Evolutionary conservation across 305 asterid species (phyloP).

Genomic region (Nicotiana rustica): DNA sequence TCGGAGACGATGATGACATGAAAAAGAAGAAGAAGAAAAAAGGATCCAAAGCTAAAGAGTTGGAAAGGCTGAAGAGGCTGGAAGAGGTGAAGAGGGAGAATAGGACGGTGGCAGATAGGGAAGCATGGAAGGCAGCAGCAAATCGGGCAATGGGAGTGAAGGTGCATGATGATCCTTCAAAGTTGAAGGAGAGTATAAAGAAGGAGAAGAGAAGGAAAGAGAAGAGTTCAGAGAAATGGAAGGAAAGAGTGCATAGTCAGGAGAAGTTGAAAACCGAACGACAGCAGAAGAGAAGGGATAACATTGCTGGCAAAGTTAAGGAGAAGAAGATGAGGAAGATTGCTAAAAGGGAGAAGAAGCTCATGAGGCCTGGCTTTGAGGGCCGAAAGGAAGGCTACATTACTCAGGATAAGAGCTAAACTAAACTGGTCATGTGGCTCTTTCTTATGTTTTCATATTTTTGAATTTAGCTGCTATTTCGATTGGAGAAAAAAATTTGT

Average conservation of each 20-base stretch:
- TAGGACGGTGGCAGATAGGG: constrained; percentile 62
- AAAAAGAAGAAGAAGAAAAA: constrained; percentile 64
- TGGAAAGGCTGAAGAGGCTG: constrained; percentile 65
- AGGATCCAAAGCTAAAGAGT: constrained; percentile 64
- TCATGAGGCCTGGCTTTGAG: constrained; percentile 96
- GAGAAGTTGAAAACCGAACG: constrained; percentile 69
- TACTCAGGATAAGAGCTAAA: constrained; percentile 60
- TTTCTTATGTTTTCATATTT: background rate
- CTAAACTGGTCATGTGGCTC: constrained; percentile 30
- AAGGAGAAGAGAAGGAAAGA: constrained; percentile 79
- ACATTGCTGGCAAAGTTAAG: constrained; percentile 72
- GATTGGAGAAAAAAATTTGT: background rate
- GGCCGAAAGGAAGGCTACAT: constrained; percentile 80
- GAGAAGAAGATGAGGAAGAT: constrained; percentile 87
- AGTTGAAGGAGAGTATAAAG: constrained; percentile 80
- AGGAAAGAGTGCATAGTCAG: constrained; percentile 72
- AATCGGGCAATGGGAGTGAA: constrained; percentile 85
- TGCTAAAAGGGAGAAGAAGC: constrained; percentile 94
- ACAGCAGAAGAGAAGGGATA: constrained; percentile 84
- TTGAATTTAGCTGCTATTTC: background rate
- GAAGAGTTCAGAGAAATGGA: constrained; percentile 87
- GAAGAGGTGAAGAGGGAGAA: constrained; percentile 75
- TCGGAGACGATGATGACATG: constrained; percentile 70
- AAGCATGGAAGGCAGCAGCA: constrained; percentile 83
- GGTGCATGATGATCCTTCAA: constrained; percentile 78